Percentiles rank a stretch among this genome's conserved stretches.
Conservation (phyloP, 176 grass and related monocot species). For the Pontederia crassipes region DNA sequence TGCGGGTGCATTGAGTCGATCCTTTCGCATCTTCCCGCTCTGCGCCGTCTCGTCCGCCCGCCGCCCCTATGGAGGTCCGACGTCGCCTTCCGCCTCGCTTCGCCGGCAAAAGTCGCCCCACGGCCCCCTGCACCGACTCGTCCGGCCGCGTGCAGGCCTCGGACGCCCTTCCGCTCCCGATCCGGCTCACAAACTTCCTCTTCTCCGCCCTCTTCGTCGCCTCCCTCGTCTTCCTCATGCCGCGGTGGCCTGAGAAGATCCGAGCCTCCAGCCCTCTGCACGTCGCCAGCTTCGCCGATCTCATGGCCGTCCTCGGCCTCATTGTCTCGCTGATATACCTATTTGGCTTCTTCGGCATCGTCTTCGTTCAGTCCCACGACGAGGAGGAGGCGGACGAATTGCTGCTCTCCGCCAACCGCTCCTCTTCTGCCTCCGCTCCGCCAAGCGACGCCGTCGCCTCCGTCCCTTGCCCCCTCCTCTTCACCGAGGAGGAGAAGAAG, state of each 20-base stretch:
- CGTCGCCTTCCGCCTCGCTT: no score
- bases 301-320: conserved; percentile 8
- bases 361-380: conserved; percentile 4
- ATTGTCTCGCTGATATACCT: conserved; percentile 16
- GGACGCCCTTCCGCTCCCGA: conserved; percentile 12
- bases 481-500: background rate
- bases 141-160: conserved; percentile 1
- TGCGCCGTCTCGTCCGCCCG: no score
- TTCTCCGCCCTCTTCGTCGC: conserved; percentile 11
- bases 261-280: conserved; percentile 1
- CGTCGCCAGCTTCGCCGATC: conserved; percentile 1
- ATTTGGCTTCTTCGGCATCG: conserved; percentile 11
- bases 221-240: conserved; percentile 10
- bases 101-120: no score
- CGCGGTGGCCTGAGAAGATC: conserved; percentile 11
- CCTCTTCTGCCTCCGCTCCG: background rate
- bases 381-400: conserved; percentile 5
- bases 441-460: background rate
- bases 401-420: background rate
- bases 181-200: conserved; percentile 11
- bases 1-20: no score
- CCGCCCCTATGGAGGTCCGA: no score
- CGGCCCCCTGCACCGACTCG: background rate
- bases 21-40: background rate
- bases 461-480: background rate